phyloP scores from a whole-genome alignment of 495 filamentous ascomycete species.

The Coniosporium apollinis region DNA sequence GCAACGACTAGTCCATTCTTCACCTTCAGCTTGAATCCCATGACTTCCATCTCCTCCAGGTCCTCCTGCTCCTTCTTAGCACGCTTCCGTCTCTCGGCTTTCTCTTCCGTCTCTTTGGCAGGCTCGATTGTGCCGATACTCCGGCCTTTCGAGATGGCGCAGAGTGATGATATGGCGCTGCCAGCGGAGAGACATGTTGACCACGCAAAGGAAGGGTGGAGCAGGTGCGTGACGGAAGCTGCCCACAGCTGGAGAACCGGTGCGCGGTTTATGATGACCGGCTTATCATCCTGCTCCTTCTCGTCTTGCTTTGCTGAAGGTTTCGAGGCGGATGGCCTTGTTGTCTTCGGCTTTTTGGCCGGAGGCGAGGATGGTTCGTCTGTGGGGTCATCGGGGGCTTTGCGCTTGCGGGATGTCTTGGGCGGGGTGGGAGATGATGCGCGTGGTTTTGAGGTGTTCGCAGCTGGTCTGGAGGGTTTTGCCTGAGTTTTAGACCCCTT shows the following conservation, averaged over 20 bases:
- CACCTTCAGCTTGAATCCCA: conserved; percentile 11
- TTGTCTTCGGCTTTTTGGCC: too few species aligned
- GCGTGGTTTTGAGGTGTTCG: too few species aligned
- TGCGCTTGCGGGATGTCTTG: conserved; percentile 14
- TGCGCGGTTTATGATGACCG: conserved; percentile 11
- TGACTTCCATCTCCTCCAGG: conserved; percentile 8
- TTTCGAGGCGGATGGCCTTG: too few species aligned
- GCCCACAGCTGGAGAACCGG: conserved; percentile 14
- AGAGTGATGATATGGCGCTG: conserved; percentile 9
- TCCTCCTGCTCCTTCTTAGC: conserved; percentile 3
- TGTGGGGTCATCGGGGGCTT: too few species aligned
- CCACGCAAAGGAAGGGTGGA: conserved; percentile 8
- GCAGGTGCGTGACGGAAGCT: conserved; percentile 7
- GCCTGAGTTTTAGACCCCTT: too few species aligned
- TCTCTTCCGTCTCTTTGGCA: conserved; percentile 1
- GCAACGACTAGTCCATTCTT: conserved; percentile 8
- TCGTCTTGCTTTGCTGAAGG: too few species aligned
- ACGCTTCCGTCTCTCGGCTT: conserved; percentile 1
- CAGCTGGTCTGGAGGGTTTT: too few species aligned
- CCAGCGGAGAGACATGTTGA: conserved; percentile 11
- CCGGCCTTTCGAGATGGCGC: conserved; percentile 12
- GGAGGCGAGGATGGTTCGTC: too few species aligned
- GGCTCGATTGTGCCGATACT: conserved; percentile 12
- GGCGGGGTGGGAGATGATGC: too few species aligned
- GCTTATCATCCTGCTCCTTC: too few species aligned